Percentiles rank a stretch among this genome's conserved stretches.
These are phyloP conservation scores for Fonsecaea multimorphosa DNA, from an alignment of 2,329 filamentous ascomycete genomes.

Conservation along the genomic window DNA sequence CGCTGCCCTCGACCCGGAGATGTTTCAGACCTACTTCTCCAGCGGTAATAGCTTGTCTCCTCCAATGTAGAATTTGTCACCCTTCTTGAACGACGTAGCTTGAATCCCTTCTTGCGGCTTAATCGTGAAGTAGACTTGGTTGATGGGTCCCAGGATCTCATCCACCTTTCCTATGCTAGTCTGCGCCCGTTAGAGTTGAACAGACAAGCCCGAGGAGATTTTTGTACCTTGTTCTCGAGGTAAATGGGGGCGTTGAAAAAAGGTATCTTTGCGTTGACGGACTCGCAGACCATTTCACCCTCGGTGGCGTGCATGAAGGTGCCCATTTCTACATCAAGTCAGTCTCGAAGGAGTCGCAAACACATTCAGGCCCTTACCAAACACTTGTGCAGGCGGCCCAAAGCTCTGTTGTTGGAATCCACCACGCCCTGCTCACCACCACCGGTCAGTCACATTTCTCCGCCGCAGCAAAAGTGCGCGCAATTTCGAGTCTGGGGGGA, in stretches of 20 bases:
- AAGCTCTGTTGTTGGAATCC: slow-evolving; percentile 66
- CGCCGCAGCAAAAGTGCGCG: slow-evolving; percentile 34
- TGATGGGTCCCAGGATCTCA: slow-evolving; percentile 95
- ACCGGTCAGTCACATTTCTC: slow-evolving; percentile 31
- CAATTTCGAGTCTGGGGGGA: slow-evolving; percentile 42
- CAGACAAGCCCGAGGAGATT: not conserved
- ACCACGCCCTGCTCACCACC: slow-evolving; percentile 55
- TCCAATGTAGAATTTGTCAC: slow-evolving; percentile 97
- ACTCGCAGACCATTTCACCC: slow-evolving; percentile 97
- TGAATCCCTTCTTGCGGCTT: slow-evolving; percentile 97
- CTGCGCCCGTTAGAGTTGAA: slow-evolving; percentile 48
- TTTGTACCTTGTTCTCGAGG: slow-evolving; percentile 89
- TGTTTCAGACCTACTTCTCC: slow-evolving; percentile 66
- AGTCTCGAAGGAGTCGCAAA: slow-evolving; percentile 24
- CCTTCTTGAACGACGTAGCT: slow-evolving; percentile 89
- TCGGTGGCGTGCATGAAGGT: slow-evolving; percentile 92
- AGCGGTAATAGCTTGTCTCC: slow-evolving; percentile 92
- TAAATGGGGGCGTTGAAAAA: slow-evolving; percentile 99
- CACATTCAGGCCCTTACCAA: slow-evolving; percentile 53
- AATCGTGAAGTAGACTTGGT: slow-evolving; percentile 97
- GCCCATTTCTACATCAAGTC: slow-evolving; percentile 76
- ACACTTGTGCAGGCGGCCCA: slow-evolving; percentile 67
- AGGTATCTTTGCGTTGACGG: slow-evolving; percentile 91
- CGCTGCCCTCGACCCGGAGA: slow-evolving; percentile 6
- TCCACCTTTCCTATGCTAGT: slow-evolving; percentile 94